Evolutionary conservation across 306 rosid genomes (phyloP).

Genomic region (Quercus rubra): DNA sequence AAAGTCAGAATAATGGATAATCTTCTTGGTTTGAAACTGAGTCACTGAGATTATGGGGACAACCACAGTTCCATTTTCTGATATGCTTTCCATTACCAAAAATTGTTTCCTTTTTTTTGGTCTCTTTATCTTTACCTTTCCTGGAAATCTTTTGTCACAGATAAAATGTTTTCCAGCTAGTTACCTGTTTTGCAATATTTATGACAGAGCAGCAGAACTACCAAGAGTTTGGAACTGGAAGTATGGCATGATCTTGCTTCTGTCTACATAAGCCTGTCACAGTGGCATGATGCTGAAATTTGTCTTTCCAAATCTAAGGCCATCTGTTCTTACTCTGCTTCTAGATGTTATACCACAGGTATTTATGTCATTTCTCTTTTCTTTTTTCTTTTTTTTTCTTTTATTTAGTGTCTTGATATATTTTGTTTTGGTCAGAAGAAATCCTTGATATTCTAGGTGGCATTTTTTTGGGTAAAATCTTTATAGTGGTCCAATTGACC

Average conservation of each 20-base stretch:
- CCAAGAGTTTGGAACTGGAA: slow-evolving; percentile 67
- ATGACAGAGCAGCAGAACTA: slow-evolving; percentile 53
- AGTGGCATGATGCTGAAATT: slow-evolving; percentile 72
- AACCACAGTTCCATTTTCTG: not conserved
- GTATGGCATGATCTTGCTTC: slow-evolving; percentile 82
- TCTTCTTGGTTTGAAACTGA: too few relatives aligned
- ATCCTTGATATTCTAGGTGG: not conserved
- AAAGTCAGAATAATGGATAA: not conserved
- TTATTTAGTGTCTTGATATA: not conserved
- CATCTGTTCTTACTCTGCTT: slow-evolving; percentile 52
- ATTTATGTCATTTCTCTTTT: not conserved
- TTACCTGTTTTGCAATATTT: slow-evolving; percentile 7
- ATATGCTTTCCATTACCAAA: not conserved
- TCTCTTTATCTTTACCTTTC: not conserved
- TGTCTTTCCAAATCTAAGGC: slow-evolving; percentile 78
- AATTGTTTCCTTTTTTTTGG: not conserved
- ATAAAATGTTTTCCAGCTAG: slow-evolving; percentile 8
- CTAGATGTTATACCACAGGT: slow-evolving; percentile 72
- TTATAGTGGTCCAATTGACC: not conserved
- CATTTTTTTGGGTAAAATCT: not conserved
- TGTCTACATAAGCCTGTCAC: slow-evolving; percentile 61
- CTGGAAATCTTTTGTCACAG: not conserved
- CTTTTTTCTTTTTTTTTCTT: not conserved
- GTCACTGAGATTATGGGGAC: not conserved
- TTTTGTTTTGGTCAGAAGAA: not conserved